Conservation (phyloP, 73 alveolate species). For the Tetrahymena borealis region DNA sequence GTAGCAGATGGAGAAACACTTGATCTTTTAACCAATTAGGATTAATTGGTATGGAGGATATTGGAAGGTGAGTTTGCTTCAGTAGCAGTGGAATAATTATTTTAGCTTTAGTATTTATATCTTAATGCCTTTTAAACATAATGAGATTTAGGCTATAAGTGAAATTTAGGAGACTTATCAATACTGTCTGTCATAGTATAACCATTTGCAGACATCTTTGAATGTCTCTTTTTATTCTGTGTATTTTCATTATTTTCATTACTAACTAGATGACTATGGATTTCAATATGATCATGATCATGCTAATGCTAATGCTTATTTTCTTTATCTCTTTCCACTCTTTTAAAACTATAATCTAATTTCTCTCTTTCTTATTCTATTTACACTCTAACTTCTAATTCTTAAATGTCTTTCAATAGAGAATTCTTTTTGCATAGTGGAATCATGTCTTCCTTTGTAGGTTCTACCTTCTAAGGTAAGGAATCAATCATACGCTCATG, state of each 20-base stretch:
- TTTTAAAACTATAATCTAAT: not conserved
- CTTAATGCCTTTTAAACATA: not conserved
- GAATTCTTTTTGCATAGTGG: not conserved
- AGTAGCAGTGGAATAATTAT: not conserved
- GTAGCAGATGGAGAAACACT: not conserved
- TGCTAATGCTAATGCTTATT: not conserved
- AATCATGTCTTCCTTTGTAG: not conserved
- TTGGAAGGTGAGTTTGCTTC: not conserved
- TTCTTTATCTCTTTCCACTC: not conserved
- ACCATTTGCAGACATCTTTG: not conserved
- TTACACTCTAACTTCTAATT: not conserved
- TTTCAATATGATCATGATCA: not conserved
- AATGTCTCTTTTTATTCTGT: not conserved
- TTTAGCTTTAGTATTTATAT: not conserved
- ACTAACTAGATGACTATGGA: not conserved
- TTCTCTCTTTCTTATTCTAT: not conserved
- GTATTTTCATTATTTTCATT: not conserved
- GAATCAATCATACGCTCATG: not conserved
- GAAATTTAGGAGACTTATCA: not conserved
- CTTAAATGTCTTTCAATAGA: not conserved
- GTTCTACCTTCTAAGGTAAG: not conserved
- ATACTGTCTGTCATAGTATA: not conserved
- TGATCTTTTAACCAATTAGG: not conserved
- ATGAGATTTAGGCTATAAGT: not conserved
- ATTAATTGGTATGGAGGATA: not conserved